Evolutionary conservation across 1,284 basidiomycete genomes (phyloP).

Genomic region (Cryptococcus sp.): DNA sequence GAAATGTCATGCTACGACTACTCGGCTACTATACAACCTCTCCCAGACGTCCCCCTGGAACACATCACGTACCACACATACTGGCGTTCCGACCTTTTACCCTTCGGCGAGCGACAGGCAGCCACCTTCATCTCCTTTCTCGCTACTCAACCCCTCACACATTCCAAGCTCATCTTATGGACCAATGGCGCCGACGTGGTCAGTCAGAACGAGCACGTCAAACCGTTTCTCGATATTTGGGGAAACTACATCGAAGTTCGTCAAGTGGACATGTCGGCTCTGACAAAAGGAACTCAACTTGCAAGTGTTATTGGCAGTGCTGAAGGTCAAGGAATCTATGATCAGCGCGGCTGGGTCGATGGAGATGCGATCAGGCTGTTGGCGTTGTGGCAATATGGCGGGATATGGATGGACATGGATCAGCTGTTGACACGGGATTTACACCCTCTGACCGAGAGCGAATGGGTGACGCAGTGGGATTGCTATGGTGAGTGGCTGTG

Average conservation of each 20-base stretch:
- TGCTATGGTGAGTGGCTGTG: slow-evolving; percentile 73
- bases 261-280: slow-evolving; percentile 64
- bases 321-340: slow-evolving; percentile 48
- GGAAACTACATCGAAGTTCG: slow-evolving; percentile 69
- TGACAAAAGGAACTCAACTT: slow-evolving; percentile 75
- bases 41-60: slow-evolving; percentile 48
- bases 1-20: slow-evolving; percentile 87
- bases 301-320: slow-evolving; percentile 54
- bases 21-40: slow-evolving; percentile 67
- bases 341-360: slow-evolving; percentile 86
- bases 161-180: slow-evolving; percentile 76
- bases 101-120: slow-evolving; percentile 76
- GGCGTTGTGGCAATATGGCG: slow-evolving; percentile 84
- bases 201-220: slow-evolving; percentile 62
- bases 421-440: slow-evolving; percentile 81
- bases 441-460: slow-evolving; percentile 78
- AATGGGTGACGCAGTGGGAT: slow-evolving; percentile 95
- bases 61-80: slow-evolving; percentile 79
- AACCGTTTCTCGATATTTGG: slow-evolving; percentile 63
- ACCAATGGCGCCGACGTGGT: slow-evolving; percentile 72
- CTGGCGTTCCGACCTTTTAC: slow-evolving; percentile 80
- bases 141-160: slow-evolving; percentile 73
- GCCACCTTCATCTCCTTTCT: slow-evolving; percentile 87
- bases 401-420: slow-evolving; percentile 96
- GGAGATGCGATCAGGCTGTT: slow-evolving; percentile 83